phyloP scores from a whole-genome alignment of 108 stramenopile genomes.

The Cyclotella baltica region DNA sequence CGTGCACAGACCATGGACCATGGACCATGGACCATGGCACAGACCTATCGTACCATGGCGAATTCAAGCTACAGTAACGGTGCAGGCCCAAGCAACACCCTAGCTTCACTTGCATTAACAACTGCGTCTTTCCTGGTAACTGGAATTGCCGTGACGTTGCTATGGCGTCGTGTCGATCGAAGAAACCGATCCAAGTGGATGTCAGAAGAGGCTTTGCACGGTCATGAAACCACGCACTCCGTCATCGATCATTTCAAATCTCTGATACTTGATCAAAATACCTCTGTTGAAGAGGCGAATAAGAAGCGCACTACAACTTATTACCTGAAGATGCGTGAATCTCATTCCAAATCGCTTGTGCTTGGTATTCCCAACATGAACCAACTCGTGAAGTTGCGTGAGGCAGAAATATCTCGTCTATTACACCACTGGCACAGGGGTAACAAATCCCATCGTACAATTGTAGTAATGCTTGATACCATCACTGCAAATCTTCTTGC shows the following conservation, averaged over 20 bases:
- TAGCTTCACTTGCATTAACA: not conserved
- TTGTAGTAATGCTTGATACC: constrained; percentile 61
- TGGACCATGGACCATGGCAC: too few species aligned
- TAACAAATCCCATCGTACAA: constrained; percentile 57
- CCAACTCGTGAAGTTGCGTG: constrained; percentile 35
- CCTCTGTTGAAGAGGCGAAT: too few species aligned
- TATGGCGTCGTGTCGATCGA: not conserved
- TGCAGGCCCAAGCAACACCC: not conserved
- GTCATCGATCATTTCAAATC: too few species aligned
- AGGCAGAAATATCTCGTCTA: constrained; percentile 32
- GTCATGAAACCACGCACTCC: too few species aligned
- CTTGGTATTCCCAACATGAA: not conserved
- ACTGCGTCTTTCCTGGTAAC: not conserved
- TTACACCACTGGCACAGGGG: constrained; percentile 50
- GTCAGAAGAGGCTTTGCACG: too few species aligned
- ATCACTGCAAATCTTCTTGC: constrained; percentile 36
- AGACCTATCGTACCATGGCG: too few species aligned
- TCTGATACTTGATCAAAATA: too few species aligned
- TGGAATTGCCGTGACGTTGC: not conserved
- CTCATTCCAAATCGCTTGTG: too few species aligned
- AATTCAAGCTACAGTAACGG: not conserved
- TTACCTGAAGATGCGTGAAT: too few species aligned
- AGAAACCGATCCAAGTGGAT: not conserved
- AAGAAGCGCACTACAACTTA: too few species aligned
- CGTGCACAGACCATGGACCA: too few species aligned